phyloP scores from a whole-genome alignment of 768 basidiomycete genomes.

The Lactarius evosmus region DNA sequence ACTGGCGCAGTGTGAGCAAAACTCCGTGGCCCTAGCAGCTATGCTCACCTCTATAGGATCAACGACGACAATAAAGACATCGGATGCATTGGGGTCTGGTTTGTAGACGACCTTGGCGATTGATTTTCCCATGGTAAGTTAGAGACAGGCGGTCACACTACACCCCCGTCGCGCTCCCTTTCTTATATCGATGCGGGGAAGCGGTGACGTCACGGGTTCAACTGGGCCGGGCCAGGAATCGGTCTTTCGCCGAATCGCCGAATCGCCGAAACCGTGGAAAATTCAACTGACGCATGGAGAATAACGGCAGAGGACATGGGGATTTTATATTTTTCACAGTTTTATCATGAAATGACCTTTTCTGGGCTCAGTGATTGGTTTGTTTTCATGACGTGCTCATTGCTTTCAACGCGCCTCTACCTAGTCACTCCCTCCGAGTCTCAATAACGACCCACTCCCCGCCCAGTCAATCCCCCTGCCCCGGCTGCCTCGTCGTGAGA shows the following conservation, averaged over 20 bases:
- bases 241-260: background rate
- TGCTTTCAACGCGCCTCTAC: background rate
- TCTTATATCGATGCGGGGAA: slow-evolving; percentile 23
- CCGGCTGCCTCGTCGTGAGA: background rate
- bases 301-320: too few relatives aligned
- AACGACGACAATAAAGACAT: slow-evolving; percentile 71
- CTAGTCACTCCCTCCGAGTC: background rate
- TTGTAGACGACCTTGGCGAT: slow-evolving; percentile 77
- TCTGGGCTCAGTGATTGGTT: too few relatives aligned
- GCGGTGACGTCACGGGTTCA: slow-evolving; percentile 25
- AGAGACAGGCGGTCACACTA: slow-evolving; percentile 12
- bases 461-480: slow-evolving; percentile 15
- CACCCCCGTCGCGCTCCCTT: slow-evolving; percentile 12
- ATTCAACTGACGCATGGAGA: too few relatives aligned
- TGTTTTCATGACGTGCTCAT: background rate
- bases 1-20: slow-evolving; percentile 41
- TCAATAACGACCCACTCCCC: slow-evolving; percentile 13
- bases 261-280: background rate
- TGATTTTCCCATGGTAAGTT: slow-evolving; percentile 41
- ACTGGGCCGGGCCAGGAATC: background rate
- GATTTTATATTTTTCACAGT: too few relatives aligned
- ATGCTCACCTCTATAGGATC: slow-evolving; percentile 57
- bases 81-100: slow-evolving; percentile 64
- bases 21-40: background rate
- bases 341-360: too few relatives aligned